A percentile compares a stretch with the other conserved stretches of the same genome.
Evolutionary conservation across 2,329 filamentous ascomycete genomes (phyloP).

Genomic region (Aspergillus sp.): DNA sequence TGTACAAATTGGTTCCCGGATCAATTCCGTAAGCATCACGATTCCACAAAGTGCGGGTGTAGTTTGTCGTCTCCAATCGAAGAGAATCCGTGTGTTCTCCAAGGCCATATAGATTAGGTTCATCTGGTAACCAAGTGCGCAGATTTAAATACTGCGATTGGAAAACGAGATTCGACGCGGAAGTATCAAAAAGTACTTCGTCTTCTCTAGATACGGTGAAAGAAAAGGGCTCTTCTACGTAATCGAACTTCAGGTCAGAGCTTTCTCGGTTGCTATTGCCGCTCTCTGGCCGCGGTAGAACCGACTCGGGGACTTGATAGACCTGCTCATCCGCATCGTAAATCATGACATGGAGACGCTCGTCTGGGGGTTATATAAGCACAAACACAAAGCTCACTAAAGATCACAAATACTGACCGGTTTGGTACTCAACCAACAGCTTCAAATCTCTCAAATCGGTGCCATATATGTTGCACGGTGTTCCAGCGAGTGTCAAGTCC

Average conservation of each 20-base stretch:
- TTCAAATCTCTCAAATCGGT: slow-evolving; percentile 57
- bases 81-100: slow-evolving; percentile 76
- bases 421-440: slow-evolving; percentile 62
- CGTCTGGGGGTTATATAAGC: slow-evolving; percentile 43
- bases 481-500: slow-evolving; percentile 67
- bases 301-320: slow-evolving; percentile 71
- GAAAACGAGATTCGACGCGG: slow-evolving; percentile 66
- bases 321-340: slow-evolving; percentile 68
- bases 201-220: slow-evolving; percentile 56
- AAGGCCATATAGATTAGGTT: slow-evolving; percentile 73
- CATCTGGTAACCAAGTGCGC: slow-evolving; percentile 66
- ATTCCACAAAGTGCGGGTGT: slow-evolving; percentile 69
- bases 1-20: slow-evolving; percentile 66
- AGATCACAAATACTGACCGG: slow-evolving; percentile 41
- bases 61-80: slow-evolving; percentile 66
- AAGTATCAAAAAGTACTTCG: slow-evolving; percentile 65
- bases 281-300: slow-evolving; percentile 61
- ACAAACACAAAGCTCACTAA: background rate
- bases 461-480: slow-evolving; percentile 62
- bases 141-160: slow-evolving; percentile 76
- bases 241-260: slow-evolving; percentile 48
- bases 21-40: slow-evolving; percentile 66
- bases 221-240: slow-evolving; percentile 61
- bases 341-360: slow-evolving; percentile 73
- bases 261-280: slow-evolving; percentile 47